Evolutionary conservation across 306 rosid genomes (phyloP).

Genomic region (Calophaca sinica): DNA sequence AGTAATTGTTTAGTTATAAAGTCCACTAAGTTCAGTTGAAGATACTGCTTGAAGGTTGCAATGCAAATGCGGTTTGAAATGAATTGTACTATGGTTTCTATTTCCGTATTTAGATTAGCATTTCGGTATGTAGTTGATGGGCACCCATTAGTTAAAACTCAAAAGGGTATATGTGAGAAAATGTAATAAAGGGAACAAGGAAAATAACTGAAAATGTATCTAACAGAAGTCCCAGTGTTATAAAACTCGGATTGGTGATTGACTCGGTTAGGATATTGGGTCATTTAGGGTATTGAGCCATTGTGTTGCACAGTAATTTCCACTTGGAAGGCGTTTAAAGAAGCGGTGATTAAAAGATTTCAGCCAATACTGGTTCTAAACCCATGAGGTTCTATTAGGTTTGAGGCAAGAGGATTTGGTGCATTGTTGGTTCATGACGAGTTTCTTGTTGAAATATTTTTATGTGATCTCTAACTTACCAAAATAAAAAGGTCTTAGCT

Average conservation of each 20-base stretch:
- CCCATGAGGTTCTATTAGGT: conserved; percentile 7
- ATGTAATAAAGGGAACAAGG: not conserved
- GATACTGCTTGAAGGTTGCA: conserved; percentile 27
- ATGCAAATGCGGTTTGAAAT: conserved; percentile 21
- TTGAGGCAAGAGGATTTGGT: not conserved
- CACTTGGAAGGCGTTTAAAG: conserved; percentile 6
- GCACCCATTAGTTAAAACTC: not conserved
- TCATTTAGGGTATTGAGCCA: not conserved
- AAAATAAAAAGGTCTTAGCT: conserved; percentile 13
- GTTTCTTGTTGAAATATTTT: conserved; percentile 18
- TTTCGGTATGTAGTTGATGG: conserved; percentile 13
- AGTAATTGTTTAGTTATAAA: conserved; percentile 7
- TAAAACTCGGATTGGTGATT: not conserved
- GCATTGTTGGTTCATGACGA: conserved; percentile 17
- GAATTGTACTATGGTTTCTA: conserved; percentile 26
- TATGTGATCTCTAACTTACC: not conserved
- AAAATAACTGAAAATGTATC: not conserved
- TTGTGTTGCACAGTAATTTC: not conserved
- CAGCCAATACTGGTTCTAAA: not conserved
- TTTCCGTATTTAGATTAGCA: conserved; percentile 23
- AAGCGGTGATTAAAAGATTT: not conserved
- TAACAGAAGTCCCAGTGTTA: not conserved
- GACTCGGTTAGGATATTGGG: not conserved
- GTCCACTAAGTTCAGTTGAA: conserved; percentile 27
- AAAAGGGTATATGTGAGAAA: not conserved